Conservation (phyloP, 305 asterid genomes). For the Fraxinus sp. region DNA sequence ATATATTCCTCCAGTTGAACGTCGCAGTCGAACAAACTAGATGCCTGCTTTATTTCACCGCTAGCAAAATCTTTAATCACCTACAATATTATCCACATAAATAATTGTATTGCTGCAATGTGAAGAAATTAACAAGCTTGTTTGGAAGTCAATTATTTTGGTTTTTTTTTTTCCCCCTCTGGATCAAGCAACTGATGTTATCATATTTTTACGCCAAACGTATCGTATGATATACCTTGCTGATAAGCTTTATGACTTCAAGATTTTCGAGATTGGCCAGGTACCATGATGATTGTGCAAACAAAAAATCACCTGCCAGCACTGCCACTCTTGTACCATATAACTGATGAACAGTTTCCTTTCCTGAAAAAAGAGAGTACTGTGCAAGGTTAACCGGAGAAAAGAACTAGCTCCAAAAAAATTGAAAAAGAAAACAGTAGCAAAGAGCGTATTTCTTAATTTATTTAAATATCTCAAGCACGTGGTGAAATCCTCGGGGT, state of each 20-base stretch:
- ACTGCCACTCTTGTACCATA: conserved; percentile 90
- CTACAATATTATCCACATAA: conserved; percentile 34
- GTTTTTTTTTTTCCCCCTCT: too few relatives aligned
- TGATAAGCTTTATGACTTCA: conserved; percentile 88
- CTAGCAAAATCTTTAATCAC: conserved; percentile 95
- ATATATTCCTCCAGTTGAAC: conserved; percentile 77
- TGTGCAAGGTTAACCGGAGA: background rate
- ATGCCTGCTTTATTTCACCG: conserved; percentile 95
- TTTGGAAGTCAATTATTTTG: background rate
- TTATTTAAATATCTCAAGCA: background rate
- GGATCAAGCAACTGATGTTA: background rate
- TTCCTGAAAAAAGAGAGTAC: conserved; percentile 42
- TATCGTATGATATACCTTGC: conserved; percentile 51
- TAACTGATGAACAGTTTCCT: conserved; percentile 80
- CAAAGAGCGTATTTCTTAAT: background rate
- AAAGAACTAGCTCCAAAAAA: background rate
- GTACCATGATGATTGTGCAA: conserved; percentile 99
- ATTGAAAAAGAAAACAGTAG: background rate
- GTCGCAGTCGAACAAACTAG: conserved; percentile 79
- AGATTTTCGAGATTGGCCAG: conserved; percentile 95
- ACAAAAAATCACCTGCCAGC: conserved; percentile 89
- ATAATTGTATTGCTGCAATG: background rate
- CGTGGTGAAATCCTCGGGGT: background rate
- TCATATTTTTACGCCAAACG: background rate
- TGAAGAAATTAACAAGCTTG: background rate